Evolutionary conservation across 2,329 filamentous ascomycete genomes (phyloP), one percentile per base, ranked within the genome.

Genomic region (Fusarium annulatum): DNA sequence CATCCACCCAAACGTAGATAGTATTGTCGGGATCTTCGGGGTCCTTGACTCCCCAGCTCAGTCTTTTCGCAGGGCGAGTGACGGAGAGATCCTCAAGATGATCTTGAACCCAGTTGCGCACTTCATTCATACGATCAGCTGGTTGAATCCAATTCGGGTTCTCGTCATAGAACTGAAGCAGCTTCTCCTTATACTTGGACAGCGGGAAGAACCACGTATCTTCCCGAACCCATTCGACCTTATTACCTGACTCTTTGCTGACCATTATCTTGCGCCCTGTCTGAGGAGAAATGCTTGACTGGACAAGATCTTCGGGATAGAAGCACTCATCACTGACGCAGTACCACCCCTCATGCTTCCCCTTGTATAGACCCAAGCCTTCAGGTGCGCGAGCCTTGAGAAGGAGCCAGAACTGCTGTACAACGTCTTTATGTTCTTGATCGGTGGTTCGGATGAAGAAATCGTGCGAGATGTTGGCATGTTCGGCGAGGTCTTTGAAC

Each of bases 1-100:
- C 96, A 83, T 99, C 97, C 1, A 99, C 88, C 96, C 96, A 99
- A 38, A 99, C 97, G 79, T 99, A 99, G 65, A 99, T 96, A 6
- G 95, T 98, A 82, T 98, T 96, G 23, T 86, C 89, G 1, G 89
- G 85, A 78, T 99, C 96, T 60, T 91, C 92, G 0, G 96, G 96
- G 33, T 98, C 96, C 11, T 88, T 91, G 64, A 99, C 93, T 7
- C 96, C 96, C 96, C 96, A 99, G 30, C 86, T 88, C 45, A 98
- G 83, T 53, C 96, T 89, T 61, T 92, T 90, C 7, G 88, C 86
- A 0, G 96, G 96, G 34, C 97, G 88, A 5, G 96, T 98, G 57
- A 98, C 90, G 7, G 95, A 98, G 19, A 99, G 87, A 80, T 99
- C 96, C 77, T 94, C 90, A 2, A 99, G 87, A 11, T 94, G 92